Base-by-base conservation (phyloP, 768 basidiomycete genomes). In the Russula brevipes region DNA sequence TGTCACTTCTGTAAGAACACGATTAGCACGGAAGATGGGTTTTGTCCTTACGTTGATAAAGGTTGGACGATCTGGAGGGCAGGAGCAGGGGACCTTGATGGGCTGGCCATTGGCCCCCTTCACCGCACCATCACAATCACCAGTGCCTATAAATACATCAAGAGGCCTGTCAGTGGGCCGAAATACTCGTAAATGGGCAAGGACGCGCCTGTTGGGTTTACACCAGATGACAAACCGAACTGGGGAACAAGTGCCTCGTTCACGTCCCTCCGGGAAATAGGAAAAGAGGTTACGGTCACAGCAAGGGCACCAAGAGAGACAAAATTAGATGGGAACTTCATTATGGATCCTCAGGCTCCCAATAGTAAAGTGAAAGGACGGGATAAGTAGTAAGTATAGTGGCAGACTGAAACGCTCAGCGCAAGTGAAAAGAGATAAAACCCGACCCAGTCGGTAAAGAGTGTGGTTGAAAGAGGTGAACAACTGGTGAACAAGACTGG, bases 91-190 rank as follows among this genome's bases (percentile, higher is more conserved):
- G 19, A 89, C 78, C 72, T 82, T 81, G 68, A 88, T 77, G 9
- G 80, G 77, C 35, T 78, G 72, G 2, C 85, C 86, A 38, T 81
- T 76, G 8, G 83, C 75, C 30, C 83, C 84, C 3, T 79, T 79
- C 41, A 84, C 79, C 1, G 80, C 79, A 6, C 87, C 87, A 63
- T 88, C 85, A 62, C 88, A 88, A 65, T 88, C 81, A n/a, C 85
- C 87, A 6, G 84, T 85, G 16, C 87, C 77, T 74, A 56, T 45
- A n/a, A 42, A 49, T n/a, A 54, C 35, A 57, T 33, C 11, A 8
- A 39, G 54, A 33, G 17, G 30, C 49, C 45, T 24, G 39, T 56
- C 33, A 53, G 42, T 41, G 36, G 39, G 12, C 38, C 11, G 10
- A 41, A 12, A 8, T 53, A 30, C 14, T 50, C 30, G 14, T 39